Conservation (phyloP, 1,284 basidiomycete species). For the Heterobasidion parviporum region DNA sequence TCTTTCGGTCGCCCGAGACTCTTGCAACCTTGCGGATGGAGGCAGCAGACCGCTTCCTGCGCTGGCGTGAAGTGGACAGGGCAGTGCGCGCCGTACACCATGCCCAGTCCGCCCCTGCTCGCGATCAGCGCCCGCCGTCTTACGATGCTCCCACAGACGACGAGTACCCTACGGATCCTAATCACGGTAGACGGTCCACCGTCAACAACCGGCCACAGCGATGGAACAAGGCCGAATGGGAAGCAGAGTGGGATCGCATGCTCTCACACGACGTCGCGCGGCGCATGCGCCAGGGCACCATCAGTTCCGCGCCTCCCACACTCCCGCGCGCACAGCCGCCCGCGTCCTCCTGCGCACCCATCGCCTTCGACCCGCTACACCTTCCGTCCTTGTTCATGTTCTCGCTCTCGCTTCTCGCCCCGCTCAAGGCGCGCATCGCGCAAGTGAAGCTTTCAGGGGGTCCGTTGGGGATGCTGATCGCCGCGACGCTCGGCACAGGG, state of each 20-base stretch:
- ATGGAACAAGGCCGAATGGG: slow-evolving; percentile 56
- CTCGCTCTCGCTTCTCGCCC: slow-evolving; percentile 36
- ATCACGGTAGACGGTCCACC: not conserved
- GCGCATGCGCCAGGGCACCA: slow-evolving; percentile 22
- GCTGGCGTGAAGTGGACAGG: slow-evolving; percentile 60
- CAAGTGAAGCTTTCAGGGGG: slow-evolving; percentile 12
- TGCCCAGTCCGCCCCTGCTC: slow-evolving; percentile 4
- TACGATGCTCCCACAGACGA: not conserved
- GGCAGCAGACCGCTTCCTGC: slow-evolving; percentile 58
- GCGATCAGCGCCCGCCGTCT: not conserved
- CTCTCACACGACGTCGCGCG: slow-evolving; percentile 51
- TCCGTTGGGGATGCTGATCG: slow-evolving; percentile 20
- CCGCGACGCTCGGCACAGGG: slow-evolving; percentile 27
- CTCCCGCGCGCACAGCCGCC: slow-evolving; percentile 2
- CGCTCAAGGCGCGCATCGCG: slow-evolving; percentile 17
- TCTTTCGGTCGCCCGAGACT: slow-evolving; percentile 55
- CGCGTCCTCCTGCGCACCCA: slow-evolving; percentile 11
- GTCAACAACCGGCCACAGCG: not conserved
- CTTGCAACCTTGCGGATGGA: slow-evolving; percentile 49
- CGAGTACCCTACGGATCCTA: too few species aligned
- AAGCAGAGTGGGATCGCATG: slow-evolving; percentile 49
- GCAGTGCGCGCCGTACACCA: slow-evolving; percentile 28
- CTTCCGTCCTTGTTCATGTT: slow-evolving; percentile 37
- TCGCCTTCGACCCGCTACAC: slow-evolving; percentile 37
- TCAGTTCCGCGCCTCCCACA: slow-evolving; percentile 12